Evolutionary conservation across 1,284 basidiomycete genomes (phyloP), one percentile per base, ranked within the genome.

Genomic region (Tilletia setariae): DNA sequence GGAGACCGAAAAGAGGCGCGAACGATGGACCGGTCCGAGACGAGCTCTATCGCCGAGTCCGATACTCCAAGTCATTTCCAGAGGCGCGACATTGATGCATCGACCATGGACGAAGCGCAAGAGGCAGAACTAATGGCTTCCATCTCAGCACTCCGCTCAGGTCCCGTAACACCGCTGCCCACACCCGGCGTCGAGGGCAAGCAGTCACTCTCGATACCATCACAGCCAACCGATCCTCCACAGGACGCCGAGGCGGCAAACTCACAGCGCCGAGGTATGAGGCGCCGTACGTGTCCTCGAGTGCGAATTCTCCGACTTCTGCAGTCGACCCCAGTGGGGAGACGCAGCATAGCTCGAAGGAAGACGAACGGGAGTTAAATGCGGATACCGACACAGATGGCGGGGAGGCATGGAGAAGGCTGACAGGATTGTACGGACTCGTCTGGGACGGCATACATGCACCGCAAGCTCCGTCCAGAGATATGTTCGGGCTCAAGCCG

Each of bases 251-350:
- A 23, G 21, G 32, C 28, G 46, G 68, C 0, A 46, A 98, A 81
- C 86, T 95, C 42, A 96, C 93, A 0, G 85, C 87, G 72, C 93
- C 94, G 0, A 83, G 56, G 56, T 61, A 32, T 21, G 56, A 61
- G 56, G 30, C 30, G 2, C 56, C 56, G 19, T 61, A 61, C 56
- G 15, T 61, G 11, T 49, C 19, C 6, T 23, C 16, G 21, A 23
- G 19, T 49, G 46, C 16, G 46, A 16, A 16, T 11, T 40, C 35
- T 40, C 35, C 35, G 11, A 40, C 35, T 40, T 40, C 35, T 11
- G 35, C 35, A 40, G 35, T 40, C 6, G 35, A 40, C 11, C 6
- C 35, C 35, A 11, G 35, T 40, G 35, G 6, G 6, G 6, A 40
- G 35, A 40, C 35, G 35, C 35, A 40, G 35, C 6, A 40, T 6